phyloP scores from a whole-genome alignment of 2,329 filamentous ascomycete genomes.

The Fusarium sororula region DNA sequence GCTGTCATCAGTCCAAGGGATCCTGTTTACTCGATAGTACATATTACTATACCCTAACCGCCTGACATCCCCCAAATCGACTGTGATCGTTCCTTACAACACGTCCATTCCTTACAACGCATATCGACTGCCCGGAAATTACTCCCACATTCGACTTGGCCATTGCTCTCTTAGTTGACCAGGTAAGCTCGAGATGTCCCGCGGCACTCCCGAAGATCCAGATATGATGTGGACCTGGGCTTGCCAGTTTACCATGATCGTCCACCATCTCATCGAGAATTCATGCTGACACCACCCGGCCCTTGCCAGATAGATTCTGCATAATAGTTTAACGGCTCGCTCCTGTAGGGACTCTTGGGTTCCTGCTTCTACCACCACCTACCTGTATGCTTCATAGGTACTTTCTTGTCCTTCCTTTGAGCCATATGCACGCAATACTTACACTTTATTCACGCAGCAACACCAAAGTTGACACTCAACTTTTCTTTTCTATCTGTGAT shows the following conservation, averaged over 20 bases:
- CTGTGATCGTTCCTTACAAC: slow-evolving; percentile 37
- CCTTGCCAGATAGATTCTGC: slow-evolving; percentile 40
- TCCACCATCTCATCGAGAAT: slow-evolving; percentile 30
- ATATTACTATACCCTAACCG: slow-evolving; percentile 34
- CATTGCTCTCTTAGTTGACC: slow-evolving; percentile 43
- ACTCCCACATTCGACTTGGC: slow-evolving; percentile 43
- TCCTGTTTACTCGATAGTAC: slow-evolving; percentile 31
- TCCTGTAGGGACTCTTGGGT: slow-evolving; percentile 33
- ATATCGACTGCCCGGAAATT: slow-evolving; percentile 44
- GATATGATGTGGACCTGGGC: slow-evolving; percentile 43
- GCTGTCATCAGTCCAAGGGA: slow-evolving; percentile 24
- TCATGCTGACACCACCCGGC: slow-evolving; percentile 42
- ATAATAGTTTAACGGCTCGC: slow-evolving; percentile 40
- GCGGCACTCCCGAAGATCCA: slow-evolving; percentile 46
- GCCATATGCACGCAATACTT: slow-evolving; percentile 36
- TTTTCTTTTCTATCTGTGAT: slow-evolving; percentile 55
- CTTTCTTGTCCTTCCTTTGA: slow-evolving; percentile 36
- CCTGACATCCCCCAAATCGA: slow-evolving; percentile 22
- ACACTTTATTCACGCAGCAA: slow-evolving; percentile 37
- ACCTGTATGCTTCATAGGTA: slow-evolving; percentile 59
- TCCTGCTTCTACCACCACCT: slow-evolving; percentile 63
- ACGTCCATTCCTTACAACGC: slow-evolving; percentile 37
- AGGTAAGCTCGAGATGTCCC: slow-evolving; percentile 43
- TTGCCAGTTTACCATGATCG: slow-evolving; percentile 36
- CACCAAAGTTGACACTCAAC: slow-evolving; percentile 55